phyloP scores from a whole-genome alignment of 169 alveolate species.

The Perkinsus chesapeaki region DNA sequence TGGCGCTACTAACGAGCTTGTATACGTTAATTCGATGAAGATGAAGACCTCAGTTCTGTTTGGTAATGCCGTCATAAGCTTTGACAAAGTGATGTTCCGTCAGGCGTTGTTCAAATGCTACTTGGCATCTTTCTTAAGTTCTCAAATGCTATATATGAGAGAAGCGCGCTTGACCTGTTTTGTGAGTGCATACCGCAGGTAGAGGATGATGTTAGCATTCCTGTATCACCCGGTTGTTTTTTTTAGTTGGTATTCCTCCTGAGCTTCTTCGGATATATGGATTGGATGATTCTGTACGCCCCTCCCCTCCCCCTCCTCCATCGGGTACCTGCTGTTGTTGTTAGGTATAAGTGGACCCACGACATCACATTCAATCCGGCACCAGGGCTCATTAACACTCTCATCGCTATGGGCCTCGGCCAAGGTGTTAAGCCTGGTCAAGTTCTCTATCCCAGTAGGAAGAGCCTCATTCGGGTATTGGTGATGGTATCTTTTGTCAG shows the following conservation, averaged over 20 bases:
- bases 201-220: background rate
- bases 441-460: background rate
- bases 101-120: background rate
- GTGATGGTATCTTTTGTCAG: conserved; percentile 18
- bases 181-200: conserved; percentile 91
- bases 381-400: conserved; percentile 72
- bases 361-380: conserved; percentile 47
- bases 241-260: conserved; percentile 81
- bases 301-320: background rate
- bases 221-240: too few relatives aligned
- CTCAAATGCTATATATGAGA: conserved; percentile 80
- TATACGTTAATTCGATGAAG: conserved; percentile 90
- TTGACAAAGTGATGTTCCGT: conserved; percentile 44
- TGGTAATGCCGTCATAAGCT: conserved; percentile 12
- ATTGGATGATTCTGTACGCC: conserved; percentile 73
- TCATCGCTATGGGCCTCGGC: conserved; percentile 82
- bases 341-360: conserved; percentile 77
- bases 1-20: conserved; percentile 87
- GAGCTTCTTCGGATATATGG: conserved; percentile 91
- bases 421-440: background rate
- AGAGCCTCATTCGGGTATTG: conserved; percentile 1
- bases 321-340: background rate
- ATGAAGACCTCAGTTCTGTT: conserved; percentile 94
- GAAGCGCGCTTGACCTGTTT: conserved; percentile 75
- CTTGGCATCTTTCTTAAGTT: background rate